Evolutionary conservation across 306 rosid species (phyloP).

Genomic region (Castanea crenata): DNA sequence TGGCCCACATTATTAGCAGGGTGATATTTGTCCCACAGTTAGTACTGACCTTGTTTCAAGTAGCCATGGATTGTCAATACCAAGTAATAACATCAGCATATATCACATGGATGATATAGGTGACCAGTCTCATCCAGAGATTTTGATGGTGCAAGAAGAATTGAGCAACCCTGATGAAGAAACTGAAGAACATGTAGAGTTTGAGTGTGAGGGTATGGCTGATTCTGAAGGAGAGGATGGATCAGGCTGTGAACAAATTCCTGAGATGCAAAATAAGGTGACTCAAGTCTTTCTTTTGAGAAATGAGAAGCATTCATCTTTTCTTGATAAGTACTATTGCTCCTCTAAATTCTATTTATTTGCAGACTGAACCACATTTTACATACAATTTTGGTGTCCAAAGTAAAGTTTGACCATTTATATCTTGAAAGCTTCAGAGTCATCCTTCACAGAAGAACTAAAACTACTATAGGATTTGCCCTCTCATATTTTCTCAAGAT

Average conservation of each 20-base stretch:
- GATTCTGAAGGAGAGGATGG: constrained; percentile 96
- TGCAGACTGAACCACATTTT: neutral
- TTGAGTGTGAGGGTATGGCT: constrained; percentile 94
- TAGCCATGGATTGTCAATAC: constrained; percentile 29
- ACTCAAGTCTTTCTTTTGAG: constrained; percentile 15
- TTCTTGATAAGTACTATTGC: neutral
- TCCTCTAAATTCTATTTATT: neutral
- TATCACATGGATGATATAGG: constrained; percentile 48
- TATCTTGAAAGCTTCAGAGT: neutral
- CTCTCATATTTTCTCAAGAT: neutral
- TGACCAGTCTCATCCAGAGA: constrained; percentile 76
- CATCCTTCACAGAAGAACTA: neutral
- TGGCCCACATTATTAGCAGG: constrained; percentile 26
- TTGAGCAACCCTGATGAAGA: constrained; percentile 92
- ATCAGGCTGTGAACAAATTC: constrained; percentile 57
- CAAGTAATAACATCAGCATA: constrained; percentile 39
- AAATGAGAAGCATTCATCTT: neutral
- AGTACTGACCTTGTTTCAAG: constrained; percentile 37
- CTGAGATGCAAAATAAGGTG: constrained; percentile 62
- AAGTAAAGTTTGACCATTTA: neutral
- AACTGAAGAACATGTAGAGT: constrained; percentile 85
- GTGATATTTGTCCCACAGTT: constrained; percentile 34
- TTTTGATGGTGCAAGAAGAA: constrained; percentile 97
- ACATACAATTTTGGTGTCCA: neutral
- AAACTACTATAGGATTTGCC: neutral